These are phyloP conservation scores for Xenoacremonium recifei DNA, from an alignment of 2,329 filamentous ascomycete genomes.

Conservation along the genomic window DNA sequence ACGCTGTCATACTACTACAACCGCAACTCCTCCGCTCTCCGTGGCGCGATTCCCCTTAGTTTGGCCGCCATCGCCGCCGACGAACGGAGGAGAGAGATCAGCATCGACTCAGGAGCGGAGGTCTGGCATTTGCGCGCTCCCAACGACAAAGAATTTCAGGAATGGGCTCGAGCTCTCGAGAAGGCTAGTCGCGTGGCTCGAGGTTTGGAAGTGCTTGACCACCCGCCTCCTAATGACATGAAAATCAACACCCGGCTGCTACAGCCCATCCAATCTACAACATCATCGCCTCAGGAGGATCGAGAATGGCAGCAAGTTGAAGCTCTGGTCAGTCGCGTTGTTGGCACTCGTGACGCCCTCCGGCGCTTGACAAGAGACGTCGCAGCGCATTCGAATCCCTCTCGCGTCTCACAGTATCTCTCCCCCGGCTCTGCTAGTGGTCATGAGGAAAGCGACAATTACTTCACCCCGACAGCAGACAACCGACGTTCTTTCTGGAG, in stretches of 20 bases:
- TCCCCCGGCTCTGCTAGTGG: slow-evolving; percentile 40
- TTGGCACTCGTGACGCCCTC: slow-evolving; percentile 85
- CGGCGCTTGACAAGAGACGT: slow-evolving; percentile 84
- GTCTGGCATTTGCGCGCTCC: slow-evolving; percentile 90
- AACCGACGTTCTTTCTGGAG: slow-evolving; percentile 88
- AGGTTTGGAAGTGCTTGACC: slow-evolving; percentile 42
- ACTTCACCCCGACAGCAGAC: slow-evolving; percentile 42
- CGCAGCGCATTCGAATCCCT: slow-evolving; percentile 47
- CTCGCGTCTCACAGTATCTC: slow-evolving; percentile 32
- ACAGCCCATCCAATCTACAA: slow-evolving; percentile 24
- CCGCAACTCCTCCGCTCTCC: slow-evolving; percentile 85
- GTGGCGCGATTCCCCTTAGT: slow-evolving; percentile 88
- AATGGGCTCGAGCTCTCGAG: slow-evolving; percentile 85
- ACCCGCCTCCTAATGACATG: slow-evolving; percentile 21
- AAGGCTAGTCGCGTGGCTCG: slow-evolving; percentile 69
- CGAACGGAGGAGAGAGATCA: slow-evolving; percentile 85
- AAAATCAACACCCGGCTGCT: slow-evolving; percentile 27
- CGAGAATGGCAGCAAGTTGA: slow-evolving; percentile 87
- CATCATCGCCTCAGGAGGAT: slow-evolving; percentile 57
- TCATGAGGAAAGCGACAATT: slow-evolving; percentile 56
- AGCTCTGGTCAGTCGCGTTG: slow-evolving; percentile 78
- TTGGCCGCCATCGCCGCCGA: slow-evolving; percentile 89
- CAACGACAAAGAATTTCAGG: slow-evolving; percentile 79
- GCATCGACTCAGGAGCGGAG: slow-evolving; percentile 93
- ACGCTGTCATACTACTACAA: slow-evolving; percentile 97